Evolutionary conservation across 31 red algal genomes (phyloP).

Genomic region (Porphyra umbilicalis): DNA sequence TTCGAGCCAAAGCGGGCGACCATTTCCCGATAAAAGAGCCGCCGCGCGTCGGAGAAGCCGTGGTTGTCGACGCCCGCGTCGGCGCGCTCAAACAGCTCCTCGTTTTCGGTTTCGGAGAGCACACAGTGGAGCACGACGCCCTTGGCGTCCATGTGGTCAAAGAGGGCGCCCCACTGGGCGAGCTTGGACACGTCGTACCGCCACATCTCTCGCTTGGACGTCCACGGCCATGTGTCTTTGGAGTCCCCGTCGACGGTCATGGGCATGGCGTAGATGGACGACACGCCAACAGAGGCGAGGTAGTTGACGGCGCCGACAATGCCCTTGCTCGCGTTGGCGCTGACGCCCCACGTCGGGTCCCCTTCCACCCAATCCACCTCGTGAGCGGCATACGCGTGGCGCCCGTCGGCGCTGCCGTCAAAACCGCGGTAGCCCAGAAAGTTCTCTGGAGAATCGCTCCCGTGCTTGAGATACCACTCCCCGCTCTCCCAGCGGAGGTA

Average conservation of each 20-base stretch:
- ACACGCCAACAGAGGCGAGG: background rate
- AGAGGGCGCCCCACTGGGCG: background rate
- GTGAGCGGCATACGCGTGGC: background rate
- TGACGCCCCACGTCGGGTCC: background rate
- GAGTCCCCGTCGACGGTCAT: background rate
- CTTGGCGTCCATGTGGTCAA: background rate
- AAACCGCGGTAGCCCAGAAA: background rate
- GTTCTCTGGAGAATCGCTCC: background rate
- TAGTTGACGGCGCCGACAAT: background rate
- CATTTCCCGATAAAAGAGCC: conserved; percentile 51
- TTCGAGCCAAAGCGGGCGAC: conserved; percentile 51
- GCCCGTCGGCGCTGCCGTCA: background rate
- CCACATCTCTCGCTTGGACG: background rate
- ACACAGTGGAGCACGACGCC: background rate
- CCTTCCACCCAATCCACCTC: background rate
- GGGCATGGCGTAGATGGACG: background rate
- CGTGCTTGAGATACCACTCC: background rate
- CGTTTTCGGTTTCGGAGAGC: background rate
- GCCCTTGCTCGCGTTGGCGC: background rate
- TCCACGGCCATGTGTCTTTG: background rate
- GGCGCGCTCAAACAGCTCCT: background rate
- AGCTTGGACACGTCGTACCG: conserved; percentile 4
- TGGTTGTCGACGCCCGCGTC: background rate
- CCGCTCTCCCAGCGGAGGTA: background rate
- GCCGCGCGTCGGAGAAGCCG: conserved; percentile 24